Evolutionary conservation across 495 filamentous ascomycete genomes (phyloP).

Genomic region (Usnea hakonensis): DNA sequence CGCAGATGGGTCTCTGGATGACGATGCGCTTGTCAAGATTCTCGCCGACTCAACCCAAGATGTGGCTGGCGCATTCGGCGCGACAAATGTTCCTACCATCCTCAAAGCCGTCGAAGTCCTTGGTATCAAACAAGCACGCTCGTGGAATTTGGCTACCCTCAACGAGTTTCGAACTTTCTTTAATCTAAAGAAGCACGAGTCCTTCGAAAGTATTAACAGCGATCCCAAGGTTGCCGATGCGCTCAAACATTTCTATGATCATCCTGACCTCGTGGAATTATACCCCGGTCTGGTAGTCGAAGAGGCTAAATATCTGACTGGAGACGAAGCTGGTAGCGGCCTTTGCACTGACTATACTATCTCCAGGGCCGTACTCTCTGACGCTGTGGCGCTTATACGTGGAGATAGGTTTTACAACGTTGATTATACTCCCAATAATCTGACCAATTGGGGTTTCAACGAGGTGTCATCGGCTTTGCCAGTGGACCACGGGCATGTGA

Average conservation of each 20-base stretch:
- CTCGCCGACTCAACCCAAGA: slow-evolving; percentile 58
- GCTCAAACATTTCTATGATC: slow-evolving; percentile 68
- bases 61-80: slow-evolving; percentile 53
- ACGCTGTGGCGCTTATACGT: slow-evolving; percentile 73
- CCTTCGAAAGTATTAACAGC: slow-evolving; percentile 78
- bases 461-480: slow-evolving; percentile 42
- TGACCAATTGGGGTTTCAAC: slow-evolving; percentile 71
- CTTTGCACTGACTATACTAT: slow-evolving; percentile 77
- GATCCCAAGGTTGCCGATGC: slow-evolving; percentile 65
- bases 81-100: slow-evolving; percentile 63
- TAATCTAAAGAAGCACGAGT: slow-evolving; percentile 61
- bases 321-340: slow-evolving; percentile 61
- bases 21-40: slow-evolving; percentile 62
- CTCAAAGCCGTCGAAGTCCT: slow-evolving; percentile 74
- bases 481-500: slow-evolving; percentile 50
- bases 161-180: slow-evolving; percentile 88
- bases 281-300: slow-evolving; percentile 80
- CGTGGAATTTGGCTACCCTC: slow-evolving; percentile 73
- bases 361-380: slow-evolving; percentile 61
- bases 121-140: slow-evolving; percentile 74
- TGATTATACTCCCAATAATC: slow-evolving; percentile 59
- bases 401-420: slow-evolving; percentile 83
- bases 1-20: slow-evolving; percentile 51
- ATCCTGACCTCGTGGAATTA: slow-evolving; percentile 71
- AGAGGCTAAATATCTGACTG: slow-evolving; percentile 63